Conservation (phyloP, 768 basidiomycete species). For the Rhodotorula paludigena region DNA sequence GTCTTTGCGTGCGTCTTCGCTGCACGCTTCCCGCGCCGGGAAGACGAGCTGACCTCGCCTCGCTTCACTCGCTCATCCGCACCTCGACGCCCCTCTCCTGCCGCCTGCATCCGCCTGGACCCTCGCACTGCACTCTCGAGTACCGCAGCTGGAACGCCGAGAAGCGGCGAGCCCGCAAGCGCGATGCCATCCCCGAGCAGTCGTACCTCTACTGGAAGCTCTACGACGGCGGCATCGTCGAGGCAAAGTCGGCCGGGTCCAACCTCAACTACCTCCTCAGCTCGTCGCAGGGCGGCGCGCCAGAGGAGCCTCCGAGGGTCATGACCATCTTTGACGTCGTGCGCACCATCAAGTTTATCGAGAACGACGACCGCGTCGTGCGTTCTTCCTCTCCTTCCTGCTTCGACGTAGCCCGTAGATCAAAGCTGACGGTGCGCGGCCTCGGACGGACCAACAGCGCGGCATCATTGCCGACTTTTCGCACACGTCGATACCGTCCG, state of each 20-base stretch:
- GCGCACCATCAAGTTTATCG: constrained; percentile 39
- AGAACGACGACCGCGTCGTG: constrained; percentile 40
- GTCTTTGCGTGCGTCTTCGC: constrained; percentile 6
- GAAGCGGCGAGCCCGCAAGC: constrained; percentile 19
- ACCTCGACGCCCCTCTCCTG: too few relatives aligned
- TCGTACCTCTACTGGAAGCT: constrained; percentile 43
- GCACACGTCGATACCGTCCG: constrained; percentile 26
- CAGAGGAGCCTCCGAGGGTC: constrained; percentile 41
- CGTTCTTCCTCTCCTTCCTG: neutral
- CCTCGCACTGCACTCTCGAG: too few relatives aligned
- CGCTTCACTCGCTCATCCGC: too few relatives aligned
- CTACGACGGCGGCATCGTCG: constrained; percentile 43
- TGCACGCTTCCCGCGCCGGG: neutral
- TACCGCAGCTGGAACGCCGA: constrained; percentile 13
- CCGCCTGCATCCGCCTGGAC: too few relatives aligned
- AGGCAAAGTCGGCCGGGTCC: constrained; percentile 35
- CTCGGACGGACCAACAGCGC: constrained; percentile 12
- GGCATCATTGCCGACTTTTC: constrained; percentile 45
- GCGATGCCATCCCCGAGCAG: constrained; percentile 35
- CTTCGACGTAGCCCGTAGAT: neutral
- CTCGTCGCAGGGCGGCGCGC: constrained; percentile 21
- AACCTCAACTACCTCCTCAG: constrained; percentile 39
- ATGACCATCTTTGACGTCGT: constrained; percentile 43
- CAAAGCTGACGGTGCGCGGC: neutral
- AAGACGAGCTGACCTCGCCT: neutral